Evolutionary conservation across 2,329 filamentous ascomycete species (phyloP), one percentile per base, ranked within the genome.

Genomic region (Dactylellina drechsleri): DNA sequence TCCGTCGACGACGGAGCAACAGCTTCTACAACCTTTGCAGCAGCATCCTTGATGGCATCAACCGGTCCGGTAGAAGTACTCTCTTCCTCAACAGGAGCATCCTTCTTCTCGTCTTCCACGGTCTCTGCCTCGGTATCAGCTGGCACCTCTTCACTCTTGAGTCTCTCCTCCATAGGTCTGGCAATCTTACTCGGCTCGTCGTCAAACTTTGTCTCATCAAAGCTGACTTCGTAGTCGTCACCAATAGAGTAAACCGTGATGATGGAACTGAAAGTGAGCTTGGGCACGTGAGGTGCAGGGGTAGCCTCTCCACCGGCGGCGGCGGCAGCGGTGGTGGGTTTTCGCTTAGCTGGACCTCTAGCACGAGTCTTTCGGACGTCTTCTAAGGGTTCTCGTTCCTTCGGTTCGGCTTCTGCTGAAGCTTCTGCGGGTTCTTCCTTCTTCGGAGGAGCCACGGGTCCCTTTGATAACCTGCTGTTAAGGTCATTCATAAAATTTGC

Each of bases 331-430:
- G 64, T 36, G 12, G 58, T 76, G 28, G 72, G 87, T 80, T 88
- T 90, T 80, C 93, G 87, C 78, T 93, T 87, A 78, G 92, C 89
- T 15, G 95, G 95, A 10, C 95, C 95, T 77, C 92, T 90, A 20
- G 95, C 95, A 78, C 95, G 87, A 23, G 93, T 89, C 84, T 98
- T 98, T 77, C 95, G 88, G 41, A 93, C 93, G 84, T 99, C 95
- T 20, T 86, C 86, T 26, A 99, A 84, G n/a, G 93, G 93, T 10
- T 86, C 88, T 81, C 58, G 59, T 23, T 58, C 57, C 54, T 75
- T 73, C 0, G 62, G 70, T 41, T 71, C 60, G 10, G 60, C 53
- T 12, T 68, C 60, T 1, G 64, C 54, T 43, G 40, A 40, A 7
- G 40, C 41, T 10, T 36, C 7, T 66, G 76, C 83, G 36, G 83